A percentile compares a stretch with the other conserved stretches of the same genome.
phyloP scores from a whole-genome alignment of 805 yeast genomes.

The Metschnikowia drakensbergensis region DNA sequence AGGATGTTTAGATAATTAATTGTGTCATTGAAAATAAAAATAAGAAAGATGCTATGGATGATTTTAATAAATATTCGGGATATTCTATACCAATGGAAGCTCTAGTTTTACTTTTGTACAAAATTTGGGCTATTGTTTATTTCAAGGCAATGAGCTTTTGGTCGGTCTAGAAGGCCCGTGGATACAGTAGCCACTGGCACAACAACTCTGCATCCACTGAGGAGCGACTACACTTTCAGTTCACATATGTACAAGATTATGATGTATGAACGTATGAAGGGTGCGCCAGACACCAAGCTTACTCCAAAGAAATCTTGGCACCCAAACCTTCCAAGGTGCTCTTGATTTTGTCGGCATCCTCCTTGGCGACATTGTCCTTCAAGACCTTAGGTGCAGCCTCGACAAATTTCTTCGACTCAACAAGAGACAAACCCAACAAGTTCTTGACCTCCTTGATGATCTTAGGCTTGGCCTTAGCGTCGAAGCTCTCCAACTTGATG shows the following conservation, averaged over 20 bases:
- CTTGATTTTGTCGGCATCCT: constrained; percentile 96
- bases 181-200: too few species aligned
- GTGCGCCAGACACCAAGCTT: constrained; percentile 20
- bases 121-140: too few species aligned
- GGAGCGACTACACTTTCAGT: neutral
- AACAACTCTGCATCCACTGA: neutral
- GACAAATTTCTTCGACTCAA: constrained; percentile 96
- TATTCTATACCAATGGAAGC: too few species aligned
- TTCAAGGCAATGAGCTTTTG: too few species aligned
- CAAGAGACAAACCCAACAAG: constrained; percentile 85
- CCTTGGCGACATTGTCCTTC: constrained; percentile 95
- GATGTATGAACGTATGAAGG: constrained; percentile 12
- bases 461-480: constrained; percentile 94
- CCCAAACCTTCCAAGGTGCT: constrained; percentile 90
- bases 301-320: constrained; percentile 89
- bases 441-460: constrained; percentile 95
- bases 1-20: too few species aligned
- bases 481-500: constrained; percentile 89
- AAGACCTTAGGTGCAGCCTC: constrained; percentile 95
- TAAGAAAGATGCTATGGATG: too few species aligned
- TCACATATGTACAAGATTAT: constrained; percentile 21
- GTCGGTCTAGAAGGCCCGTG: too few species aligned
- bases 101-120: too few species aligned
- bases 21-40: too few species aligned
- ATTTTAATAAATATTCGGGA: too few species aligned